These are phyloP conservation scores for Echinosophora koreensis DNA, from an alignment of 306 rosid species.

Conservation along the genomic window DNA sequence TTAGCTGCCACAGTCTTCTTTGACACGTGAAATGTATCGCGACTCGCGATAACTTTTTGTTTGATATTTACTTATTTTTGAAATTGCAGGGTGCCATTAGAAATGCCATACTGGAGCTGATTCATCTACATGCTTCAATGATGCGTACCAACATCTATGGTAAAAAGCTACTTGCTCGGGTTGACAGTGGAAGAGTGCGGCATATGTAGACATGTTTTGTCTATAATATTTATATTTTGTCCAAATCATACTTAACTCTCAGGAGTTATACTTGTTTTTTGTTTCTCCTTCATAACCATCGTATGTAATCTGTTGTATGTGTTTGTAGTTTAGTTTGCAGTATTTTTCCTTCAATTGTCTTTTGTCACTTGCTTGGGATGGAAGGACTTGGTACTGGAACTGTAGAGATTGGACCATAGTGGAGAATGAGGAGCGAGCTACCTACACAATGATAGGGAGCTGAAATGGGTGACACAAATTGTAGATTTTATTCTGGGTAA, in stretches of 20 bases:
- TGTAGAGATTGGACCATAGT: conserved; percentile 5
- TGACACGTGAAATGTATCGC: neutral
- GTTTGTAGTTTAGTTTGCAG: conserved; percentile 3
- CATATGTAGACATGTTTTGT: conserved; percentile 32
- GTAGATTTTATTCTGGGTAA: neutral
- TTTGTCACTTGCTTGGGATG: conserved; percentile 16
- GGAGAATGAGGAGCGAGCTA: conserved; percentile 37
- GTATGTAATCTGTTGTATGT: neutral
- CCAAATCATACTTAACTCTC: neutral
- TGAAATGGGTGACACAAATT: neutral
- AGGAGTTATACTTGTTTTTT: neutral
- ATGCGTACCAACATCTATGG: conserved; percentile 56
- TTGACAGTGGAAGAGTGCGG: conserved; percentile 22
- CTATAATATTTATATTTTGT: neutral
- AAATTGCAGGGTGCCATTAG: conserved; percentile 50
- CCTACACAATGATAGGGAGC: conserved; percentile 9
- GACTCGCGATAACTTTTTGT: neutral
- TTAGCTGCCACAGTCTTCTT: neutral
- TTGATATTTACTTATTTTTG: neutral
- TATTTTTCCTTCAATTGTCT: neutral
- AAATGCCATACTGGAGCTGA: conserved; percentile 28
- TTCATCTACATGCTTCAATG: conserved; percentile 21
- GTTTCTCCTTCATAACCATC: conserved; percentile 17
- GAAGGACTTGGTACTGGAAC: neutral
- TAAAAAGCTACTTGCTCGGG: conserved; percentile 52